phyloP scores from a whole-genome alignment of 2,329 filamentous ascomycete genomes.

The Stagonosporopsis cucurbitacearum region DNA sequence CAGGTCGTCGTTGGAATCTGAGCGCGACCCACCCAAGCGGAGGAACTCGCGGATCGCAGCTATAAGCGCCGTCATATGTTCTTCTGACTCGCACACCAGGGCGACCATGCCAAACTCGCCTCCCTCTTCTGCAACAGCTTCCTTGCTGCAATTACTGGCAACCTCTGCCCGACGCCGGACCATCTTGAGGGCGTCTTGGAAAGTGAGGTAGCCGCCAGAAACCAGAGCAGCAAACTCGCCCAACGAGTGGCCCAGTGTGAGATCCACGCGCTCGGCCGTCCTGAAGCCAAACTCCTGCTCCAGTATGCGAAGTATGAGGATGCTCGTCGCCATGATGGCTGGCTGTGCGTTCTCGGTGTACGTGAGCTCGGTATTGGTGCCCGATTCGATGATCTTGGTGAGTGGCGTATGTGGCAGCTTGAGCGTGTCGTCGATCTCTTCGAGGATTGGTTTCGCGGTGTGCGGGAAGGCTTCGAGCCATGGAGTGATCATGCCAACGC shows the following conservation, averaged over 20 bases:
- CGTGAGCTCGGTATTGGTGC: conserved; percentile 78
- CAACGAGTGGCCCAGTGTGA: conserved; percentile 87
- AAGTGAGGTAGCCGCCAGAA: conserved; percentile 78
- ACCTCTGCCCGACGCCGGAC: conserved; percentile 79
- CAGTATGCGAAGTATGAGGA: conserved; percentile 86
- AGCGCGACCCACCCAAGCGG: conserved; percentile 68
- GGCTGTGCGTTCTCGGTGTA: conserved; percentile 89
- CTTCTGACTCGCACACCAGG: conserved; percentile 79
- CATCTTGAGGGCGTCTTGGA: conserved; percentile 77
- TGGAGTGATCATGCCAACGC: conserved; percentile 83
- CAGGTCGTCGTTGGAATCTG: conserved; percentile 67
- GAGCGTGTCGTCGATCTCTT: conserved; percentile 83
- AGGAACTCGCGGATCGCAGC: conserved; percentile 80
- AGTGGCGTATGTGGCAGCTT: conserved; percentile 66
- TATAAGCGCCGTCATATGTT: conserved; percentile 73
- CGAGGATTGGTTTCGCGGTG: conserved; percentile 76
- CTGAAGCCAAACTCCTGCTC: conserved; percentile 85
- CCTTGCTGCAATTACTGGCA: conserved; percentile 78
- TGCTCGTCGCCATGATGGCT: conserved; percentile 93
- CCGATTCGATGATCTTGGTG: conserved; percentile 77
- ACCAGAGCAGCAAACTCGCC: conserved; percentile 94
- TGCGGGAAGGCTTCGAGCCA: conserved; percentile 87
- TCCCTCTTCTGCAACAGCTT: conserved; percentile 70
- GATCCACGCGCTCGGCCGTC: conserved; percentile 73
- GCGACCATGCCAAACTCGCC: conserved; percentile 95